Evolutionary conservation across 192 early-diverging fungal genomes (phyloP).

Genomic region (Dissophora ornata): DNA sequence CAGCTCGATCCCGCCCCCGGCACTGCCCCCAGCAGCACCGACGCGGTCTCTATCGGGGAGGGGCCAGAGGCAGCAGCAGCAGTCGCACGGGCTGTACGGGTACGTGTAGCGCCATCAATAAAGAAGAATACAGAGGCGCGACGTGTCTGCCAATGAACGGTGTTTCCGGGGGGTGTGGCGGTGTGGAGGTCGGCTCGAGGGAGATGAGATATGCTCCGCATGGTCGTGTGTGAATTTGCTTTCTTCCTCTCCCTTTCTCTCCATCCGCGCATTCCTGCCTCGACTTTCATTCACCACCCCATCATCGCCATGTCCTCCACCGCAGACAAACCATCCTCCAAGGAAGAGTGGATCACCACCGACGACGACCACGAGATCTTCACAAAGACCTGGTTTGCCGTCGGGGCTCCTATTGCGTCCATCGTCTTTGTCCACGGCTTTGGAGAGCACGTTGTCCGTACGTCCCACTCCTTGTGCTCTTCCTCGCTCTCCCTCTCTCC

Average conservation of each 20-base stretch:
- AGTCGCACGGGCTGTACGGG: conserved; percentile 15
- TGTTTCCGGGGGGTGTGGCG: too few species aligned
- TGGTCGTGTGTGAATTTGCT: too few species aligned
- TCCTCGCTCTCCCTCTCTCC: too few species aligned
- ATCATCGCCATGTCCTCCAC: conserved; percentile 1
- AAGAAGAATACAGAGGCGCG: too few species aligned
- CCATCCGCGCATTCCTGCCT: background rate
- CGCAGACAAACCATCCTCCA: conserved; percentile 27
- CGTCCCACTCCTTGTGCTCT: too few species aligned
- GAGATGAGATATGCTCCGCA: too few species aligned
- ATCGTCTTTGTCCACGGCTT: conserved; percentile 64
- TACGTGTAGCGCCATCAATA: conserved; percentile 11
- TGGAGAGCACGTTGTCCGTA: conserved; percentile 62
- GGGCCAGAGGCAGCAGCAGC: too few species aligned
- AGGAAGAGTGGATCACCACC: conserved; percentile 59
- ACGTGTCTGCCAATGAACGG: background rate
- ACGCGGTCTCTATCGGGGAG: too few species aligned
- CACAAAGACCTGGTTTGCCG: conserved; percentile 61
- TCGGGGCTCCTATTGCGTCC: conserved; percentile 45
- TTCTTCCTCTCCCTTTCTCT: too few species aligned
- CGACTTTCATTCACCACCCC: background rate
- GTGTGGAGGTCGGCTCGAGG: too few species aligned
- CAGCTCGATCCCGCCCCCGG: too few species aligned
- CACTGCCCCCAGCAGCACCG: background rate
- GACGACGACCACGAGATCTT: conserved; percentile 58